These are phyloP conservation scores for Coprinopsis sp. DNA, from an alignment of 768 basidiomycete species.

Conservation along the genomic window DNA sequence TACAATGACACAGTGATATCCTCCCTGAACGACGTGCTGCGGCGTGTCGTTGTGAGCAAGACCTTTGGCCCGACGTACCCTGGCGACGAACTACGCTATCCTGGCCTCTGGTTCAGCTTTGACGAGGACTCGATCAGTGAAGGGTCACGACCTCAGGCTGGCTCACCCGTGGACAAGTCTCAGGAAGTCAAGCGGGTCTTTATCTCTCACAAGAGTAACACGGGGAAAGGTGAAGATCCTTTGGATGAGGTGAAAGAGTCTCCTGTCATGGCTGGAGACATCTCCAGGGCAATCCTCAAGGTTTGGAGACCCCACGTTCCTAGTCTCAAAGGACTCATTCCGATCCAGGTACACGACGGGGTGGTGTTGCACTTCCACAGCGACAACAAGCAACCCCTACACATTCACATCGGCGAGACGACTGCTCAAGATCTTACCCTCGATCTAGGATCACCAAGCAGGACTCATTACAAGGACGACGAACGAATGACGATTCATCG, in stretches of 20 bases:
- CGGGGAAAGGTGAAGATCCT: slow-evolving; percentile 56
- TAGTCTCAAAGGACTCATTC: slow-evolving; percentile 1
- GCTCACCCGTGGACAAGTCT: slow-evolving; percentile 53
- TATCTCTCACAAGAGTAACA: slow-evolving; percentile 62
- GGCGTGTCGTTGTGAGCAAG: slow-evolving; percentile 60
- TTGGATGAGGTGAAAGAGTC: slow-evolving; percentile 68
- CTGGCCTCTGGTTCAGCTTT: slow-evolving; percentile 81
- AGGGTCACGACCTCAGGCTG: slow-evolving; percentile 34
- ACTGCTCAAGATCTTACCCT: slow-evolving; percentile 77
- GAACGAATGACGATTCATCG: slow-evolving; percentile 83
- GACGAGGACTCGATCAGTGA: slow-evolving; percentile 67
- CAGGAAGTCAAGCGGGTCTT: slow-evolving; percentile 77
- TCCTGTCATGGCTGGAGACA: slow-evolving; percentile 65
- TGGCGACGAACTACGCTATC: slow-evolving; percentile 70
- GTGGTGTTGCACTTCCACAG: slow-evolving; percentile 67
- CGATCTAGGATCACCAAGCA: slow-evolving; percentile 74
- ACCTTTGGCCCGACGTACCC: slow-evolving; percentile 84
- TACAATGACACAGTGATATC: slow-evolving; percentile 66
- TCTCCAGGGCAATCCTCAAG: slow-evolving; percentile 64
- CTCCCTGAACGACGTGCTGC: slow-evolving; percentile 54
- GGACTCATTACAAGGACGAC: slow-evolving; percentile 84
- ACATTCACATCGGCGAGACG: slow-evolving; percentile 66
- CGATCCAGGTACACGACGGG: slow-evolving; percentile 64
- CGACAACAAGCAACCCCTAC: slow-evolving; percentile 41
- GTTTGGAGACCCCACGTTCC: slow-evolving; percentile 34